Evolutionary conservation across 352 stramenopile species (phyloP).

Genomic region (Phytophthora macrochlamydospora): DNA sequence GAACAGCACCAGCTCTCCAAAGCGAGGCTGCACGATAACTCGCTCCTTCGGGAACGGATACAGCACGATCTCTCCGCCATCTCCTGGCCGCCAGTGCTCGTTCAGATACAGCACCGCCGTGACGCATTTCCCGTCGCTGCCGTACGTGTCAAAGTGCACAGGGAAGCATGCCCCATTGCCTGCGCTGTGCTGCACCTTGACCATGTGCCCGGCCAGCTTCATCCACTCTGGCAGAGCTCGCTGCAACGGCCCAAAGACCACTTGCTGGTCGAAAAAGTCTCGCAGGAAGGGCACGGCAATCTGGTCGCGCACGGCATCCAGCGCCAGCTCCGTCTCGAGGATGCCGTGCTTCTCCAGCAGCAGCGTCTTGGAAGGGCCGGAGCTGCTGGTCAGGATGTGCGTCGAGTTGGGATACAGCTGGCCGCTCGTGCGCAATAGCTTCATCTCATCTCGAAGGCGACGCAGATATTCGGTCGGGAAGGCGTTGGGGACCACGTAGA

Average conservation of each 20-base stretch:
- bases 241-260: constrained; percentile 52
- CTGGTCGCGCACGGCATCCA: constrained; percentile 34
- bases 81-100: constrained; percentile 63
- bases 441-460: constrained; percentile 62
- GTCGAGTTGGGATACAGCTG: constrained; percentile 83
- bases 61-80: constrained; percentile 84
- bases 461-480: constrained; percentile 54
- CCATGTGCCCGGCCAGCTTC: constrained; percentile 51
- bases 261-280: constrained; percentile 70
- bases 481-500: constrained; percentile 50
- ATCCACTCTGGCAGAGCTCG: constrained; percentile 47
- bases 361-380: constrained; percentile 31
- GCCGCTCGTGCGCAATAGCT: constrained; percentile 31
- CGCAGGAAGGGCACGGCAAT: constrained; percentile 48
- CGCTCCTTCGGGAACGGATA: constrained; percentile 75
- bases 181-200: constrained; percentile 86
- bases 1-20: constrained; percentile 77
- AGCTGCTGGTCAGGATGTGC: constrained; percentile 61
- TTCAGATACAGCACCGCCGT: constrained; percentile 89
- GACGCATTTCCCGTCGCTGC: constrained; percentile 82
- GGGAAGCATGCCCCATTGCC: constrained; percentile 83
- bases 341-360: constrained; percentile 83
- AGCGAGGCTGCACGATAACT: constrained; percentile 54
- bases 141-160: constrained; percentile 87
- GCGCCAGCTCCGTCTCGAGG: constrained; percentile 79